These are phyloP conservation scores for Fusarium marasasianum DNA, from an alignment of 2,329 filamentous ascomycete species.

Conservation along the genomic window DNA sequence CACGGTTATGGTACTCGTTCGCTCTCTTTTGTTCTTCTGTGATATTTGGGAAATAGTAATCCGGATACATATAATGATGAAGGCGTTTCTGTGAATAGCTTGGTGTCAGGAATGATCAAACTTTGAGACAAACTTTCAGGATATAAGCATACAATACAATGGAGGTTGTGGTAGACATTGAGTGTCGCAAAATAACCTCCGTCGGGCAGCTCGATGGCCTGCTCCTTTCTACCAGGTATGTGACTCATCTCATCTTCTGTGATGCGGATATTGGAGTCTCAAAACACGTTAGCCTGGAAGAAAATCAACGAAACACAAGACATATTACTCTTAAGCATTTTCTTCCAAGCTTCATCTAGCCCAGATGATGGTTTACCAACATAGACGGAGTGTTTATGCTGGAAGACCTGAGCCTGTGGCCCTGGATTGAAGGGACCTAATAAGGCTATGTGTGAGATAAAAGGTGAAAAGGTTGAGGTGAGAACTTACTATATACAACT, in stretches of 20 bases:
- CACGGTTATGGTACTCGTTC: background rate
- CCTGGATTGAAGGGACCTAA: background rate
- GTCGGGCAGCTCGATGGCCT: background rate
- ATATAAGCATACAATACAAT: background rate
- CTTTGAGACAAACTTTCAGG: too few species aligned
- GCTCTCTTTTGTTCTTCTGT: background rate
- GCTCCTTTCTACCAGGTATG: background rate
- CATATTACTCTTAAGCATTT: background rate
- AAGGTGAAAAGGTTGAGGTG: background rate
- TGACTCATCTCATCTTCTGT: background rate
- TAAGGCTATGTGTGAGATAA: rapidly evolving
- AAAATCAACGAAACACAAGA: too few species aligned
- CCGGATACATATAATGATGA: background rate
- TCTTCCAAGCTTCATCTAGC: background rate
- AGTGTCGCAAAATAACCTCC: background rate
- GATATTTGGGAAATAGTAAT: background rate
- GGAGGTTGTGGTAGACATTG: background rate
- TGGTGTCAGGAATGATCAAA: background rate
- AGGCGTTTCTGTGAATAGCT: background rate
- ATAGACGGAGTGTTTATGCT: background rate
- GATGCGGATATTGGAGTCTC: background rate
- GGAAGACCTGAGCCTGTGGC: background rate
- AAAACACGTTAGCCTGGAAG: background rate
- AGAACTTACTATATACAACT: background rate
- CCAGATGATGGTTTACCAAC: background rate